Percentiles rank a stretch among this genome's conserved stretches.
These are phyloP conservation scores for Diplodia corticola DNA, from an alignment of 2,329 filamentous ascomycete genomes.

Conservation along the genomic window DNA sequence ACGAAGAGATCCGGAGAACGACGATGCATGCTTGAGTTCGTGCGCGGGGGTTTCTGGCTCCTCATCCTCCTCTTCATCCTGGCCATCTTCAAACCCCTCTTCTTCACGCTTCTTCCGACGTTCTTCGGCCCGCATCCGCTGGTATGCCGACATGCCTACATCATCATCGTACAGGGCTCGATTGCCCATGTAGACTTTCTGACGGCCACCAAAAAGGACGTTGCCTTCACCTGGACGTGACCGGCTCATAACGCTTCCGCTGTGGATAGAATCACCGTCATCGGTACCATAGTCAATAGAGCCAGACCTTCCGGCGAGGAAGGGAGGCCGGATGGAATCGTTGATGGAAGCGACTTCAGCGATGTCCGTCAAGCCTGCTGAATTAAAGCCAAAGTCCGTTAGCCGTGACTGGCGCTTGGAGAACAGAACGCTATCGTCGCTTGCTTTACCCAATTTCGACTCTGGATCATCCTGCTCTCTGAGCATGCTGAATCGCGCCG, in stretches of 20 bases:
- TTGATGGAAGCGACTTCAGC: constrained; percentile 82
- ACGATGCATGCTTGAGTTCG: constrained; percentile 51
- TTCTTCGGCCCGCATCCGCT: constrained; percentile 62
- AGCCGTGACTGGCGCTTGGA: constrained; percentile 79
- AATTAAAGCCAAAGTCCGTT: constrained; percentile 66
- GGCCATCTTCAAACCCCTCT: constrained; percentile 44
- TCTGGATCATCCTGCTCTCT: constrained; percentile 90
- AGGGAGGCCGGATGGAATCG: constrained; percentile 55
- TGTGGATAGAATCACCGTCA: constrained; percentile 60
- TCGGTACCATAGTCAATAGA: constrained; percentile 63
- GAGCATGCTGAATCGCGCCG: constrained; percentile 94
- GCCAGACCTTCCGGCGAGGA: constrained; percentile 31
- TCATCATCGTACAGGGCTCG: constrained; percentile 84
- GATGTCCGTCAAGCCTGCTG: constrained; percentile 72
- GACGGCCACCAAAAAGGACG: constrained; percentile 87
- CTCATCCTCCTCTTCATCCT: constrained; percentile 37
- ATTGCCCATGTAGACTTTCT: constrained; percentile 86
- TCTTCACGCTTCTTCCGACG: constrained; percentile 57
- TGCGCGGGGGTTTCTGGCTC: constrained; percentile 42
- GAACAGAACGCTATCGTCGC: constrained; percentile 88
- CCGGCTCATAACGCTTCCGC: constrained; percentile 78
- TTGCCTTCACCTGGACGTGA: constrained; percentile 85
- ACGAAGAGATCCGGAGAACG: constrained; percentile 65
- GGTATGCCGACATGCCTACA: constrained; percentile 78
- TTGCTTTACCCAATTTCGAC: constrained; percentile 88